These are phyloP conservation scores for Camellia oleifera DNA, from an alignment of 179 eudicot genomes.

Conservation along the genomic window DNA sequence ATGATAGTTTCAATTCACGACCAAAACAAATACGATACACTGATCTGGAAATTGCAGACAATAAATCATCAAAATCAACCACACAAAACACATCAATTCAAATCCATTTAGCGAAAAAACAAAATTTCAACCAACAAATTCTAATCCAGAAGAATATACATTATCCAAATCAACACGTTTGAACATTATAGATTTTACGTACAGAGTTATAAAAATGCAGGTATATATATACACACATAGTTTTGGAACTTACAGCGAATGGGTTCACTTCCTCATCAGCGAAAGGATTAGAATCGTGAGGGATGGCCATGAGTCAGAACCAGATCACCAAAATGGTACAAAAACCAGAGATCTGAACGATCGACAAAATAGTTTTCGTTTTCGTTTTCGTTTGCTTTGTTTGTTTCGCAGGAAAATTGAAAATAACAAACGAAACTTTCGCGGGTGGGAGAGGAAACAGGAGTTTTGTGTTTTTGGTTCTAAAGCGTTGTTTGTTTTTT, in stretches of 20 bases:
- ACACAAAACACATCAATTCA: neutral
- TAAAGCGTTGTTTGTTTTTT: too few species aligned
- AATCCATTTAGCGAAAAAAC: neutral
- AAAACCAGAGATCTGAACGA: constrained; percentile 9
- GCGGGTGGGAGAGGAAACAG: too few species aligned
- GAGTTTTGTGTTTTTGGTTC: too few species aligned
- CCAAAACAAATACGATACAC: neutral
- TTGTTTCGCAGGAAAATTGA: neutral
- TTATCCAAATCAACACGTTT: neutral
- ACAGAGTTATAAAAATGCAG: neutral
- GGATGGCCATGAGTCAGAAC: constrained; percentile 33
- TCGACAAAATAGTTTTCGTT: neutral
- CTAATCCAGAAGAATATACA: neutral
- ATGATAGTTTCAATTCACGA: neutral
- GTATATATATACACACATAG: neutral
- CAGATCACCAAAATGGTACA: constrained; percentile 5
- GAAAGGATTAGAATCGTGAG: constrained; percentile 42
- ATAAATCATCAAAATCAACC: constrained; percentile 5
- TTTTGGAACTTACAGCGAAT: constrained; percentile 32
- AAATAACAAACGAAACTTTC: neutral
- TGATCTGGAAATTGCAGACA: constrained; percentile 7
- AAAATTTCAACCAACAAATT: neutral
- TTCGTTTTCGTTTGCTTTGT: neutral
- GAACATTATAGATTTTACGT: too few species aligned
- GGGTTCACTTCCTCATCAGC: constrained; percentile 46